Conservation (phyloP, 75 land plant species). For the Cupressus sempervirens region DNA sequence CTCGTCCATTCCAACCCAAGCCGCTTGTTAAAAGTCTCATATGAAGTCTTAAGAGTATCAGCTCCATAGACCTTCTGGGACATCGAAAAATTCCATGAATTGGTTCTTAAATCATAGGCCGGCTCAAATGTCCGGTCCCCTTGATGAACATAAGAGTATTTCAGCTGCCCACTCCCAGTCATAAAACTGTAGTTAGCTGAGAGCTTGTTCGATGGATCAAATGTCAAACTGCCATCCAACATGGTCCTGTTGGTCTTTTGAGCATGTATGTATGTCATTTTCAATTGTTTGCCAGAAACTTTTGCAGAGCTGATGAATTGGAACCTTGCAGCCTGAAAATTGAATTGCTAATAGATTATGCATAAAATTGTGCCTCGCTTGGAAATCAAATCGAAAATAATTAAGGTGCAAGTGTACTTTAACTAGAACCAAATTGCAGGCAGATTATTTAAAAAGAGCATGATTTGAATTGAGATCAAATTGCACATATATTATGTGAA, state of each 20-base stretch:
- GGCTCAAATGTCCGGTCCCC: constrained; percentile 74
- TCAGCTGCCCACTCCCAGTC: constrained; percentile 52
- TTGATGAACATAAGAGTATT: constrained; percentile 66
- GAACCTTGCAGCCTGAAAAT: constrained; percentile 69
- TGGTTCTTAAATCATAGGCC: constrained; percentile 63
- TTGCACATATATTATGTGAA: too few species aligned
- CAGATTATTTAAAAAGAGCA: background rate
- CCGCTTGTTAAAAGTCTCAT: constrained; percentile 49
- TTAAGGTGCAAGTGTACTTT: background rate
- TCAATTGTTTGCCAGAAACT: constrained; percentile 67
- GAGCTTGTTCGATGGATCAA: constrained; percentile 82
- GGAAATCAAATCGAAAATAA: background rate
- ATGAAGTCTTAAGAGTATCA: constrained; percentile 56
- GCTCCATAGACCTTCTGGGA: constrained; percentile 52
- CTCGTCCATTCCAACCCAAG: constrained; percentile 84
- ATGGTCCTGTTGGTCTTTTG: constrained; percentile 56
- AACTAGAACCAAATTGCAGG: background rate
- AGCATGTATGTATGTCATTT: constrained; percentile 73
- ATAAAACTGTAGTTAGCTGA: constrained; percentile 63
- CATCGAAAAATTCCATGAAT: constrained; percentile 82
- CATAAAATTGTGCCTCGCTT: background rate
- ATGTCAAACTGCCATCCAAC: constrained; percentile 60
- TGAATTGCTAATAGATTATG: background rate
- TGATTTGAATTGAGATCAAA: background rate
- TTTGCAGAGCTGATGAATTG: constrained; percentile 83